Evolutionary conservation across 2,329 filamentous ascomycete species (phyloP).

Genomic region (Hymenoscyphus linearis): DNA sequence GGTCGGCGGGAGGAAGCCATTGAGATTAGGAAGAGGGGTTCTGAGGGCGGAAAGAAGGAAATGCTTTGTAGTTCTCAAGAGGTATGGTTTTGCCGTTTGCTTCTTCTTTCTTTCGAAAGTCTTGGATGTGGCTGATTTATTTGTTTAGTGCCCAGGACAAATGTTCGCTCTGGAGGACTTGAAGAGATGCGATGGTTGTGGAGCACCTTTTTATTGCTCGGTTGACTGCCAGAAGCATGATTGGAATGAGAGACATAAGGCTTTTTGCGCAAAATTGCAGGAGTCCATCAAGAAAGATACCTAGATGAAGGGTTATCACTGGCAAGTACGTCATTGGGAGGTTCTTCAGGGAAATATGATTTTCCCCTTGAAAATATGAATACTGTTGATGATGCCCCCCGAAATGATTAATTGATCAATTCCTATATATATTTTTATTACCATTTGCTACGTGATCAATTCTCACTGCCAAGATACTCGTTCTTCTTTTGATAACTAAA

Average conservation of each 20-base stretch:
- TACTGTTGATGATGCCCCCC: too few relatives aligned
- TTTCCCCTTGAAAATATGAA: too few relatives aligned
- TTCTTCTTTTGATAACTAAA: too few relatives aligned
- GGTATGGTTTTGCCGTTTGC: not conserved
- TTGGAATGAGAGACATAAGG: slow-evolving; percentile 5
- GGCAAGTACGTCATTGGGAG: too few relatives aligned
- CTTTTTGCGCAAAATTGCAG: not conserved
- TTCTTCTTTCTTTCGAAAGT: not conserved
- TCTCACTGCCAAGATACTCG: too few relatives aligned
- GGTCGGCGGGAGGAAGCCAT: not conserved
- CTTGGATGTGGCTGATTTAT: not conserved
- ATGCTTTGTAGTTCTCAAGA: not conserved
- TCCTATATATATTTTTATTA: too few relatives aligned
- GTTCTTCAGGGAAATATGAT: too few relatives aligned
- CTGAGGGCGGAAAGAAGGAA: not conserved
- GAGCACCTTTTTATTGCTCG: slow-evolving; percentile 1
- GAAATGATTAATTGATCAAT: too few relatives aligned
- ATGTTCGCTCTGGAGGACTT: not conserved
- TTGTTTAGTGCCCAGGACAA: not conserved
- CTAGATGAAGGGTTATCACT: too few relatives aligned
- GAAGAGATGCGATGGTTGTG: not conserved
- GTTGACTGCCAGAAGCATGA: slow-evolving; percentile 2
- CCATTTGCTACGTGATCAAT: too few relatives aligned
- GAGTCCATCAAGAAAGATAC: not conserved
- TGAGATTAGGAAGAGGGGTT: not conserved